These are phyloP conservation scores for Aspergillus cavernicola DNA, from an alignment of 495 filamentous ascomycete species.

Conservation along the genomic window DNA sequence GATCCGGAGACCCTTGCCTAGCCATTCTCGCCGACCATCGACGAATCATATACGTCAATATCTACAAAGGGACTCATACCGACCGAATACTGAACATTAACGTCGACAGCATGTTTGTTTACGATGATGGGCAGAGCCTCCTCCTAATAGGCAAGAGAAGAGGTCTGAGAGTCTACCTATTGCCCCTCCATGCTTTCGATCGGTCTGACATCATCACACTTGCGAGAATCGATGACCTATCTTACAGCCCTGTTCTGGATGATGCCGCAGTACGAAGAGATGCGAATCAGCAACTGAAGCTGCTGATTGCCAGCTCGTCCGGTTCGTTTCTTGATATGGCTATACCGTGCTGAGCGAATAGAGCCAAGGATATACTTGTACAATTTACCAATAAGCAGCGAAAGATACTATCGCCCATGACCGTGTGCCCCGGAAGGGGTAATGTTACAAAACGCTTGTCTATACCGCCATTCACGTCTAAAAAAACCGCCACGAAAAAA, in stretches of 20 bases:
- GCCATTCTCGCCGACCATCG: not conserved
- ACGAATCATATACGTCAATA: not conserved
- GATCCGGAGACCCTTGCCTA: not conserved
- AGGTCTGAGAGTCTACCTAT: conserved; percentile 7
- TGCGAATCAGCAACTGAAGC: not conserved
- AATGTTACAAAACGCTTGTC: no score
- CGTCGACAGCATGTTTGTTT: conserved; percentile 12
- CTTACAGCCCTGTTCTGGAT: conserved; percentile 4
- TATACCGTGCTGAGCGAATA: not conserved
- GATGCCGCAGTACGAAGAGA: conserved; percentile 3
- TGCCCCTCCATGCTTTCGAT: conserved; percentile 4
- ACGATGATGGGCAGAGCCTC: conserved; percentile 8
- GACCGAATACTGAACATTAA: not conserved
- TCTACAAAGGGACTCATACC: not conserved
- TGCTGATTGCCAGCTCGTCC: conserved; percentile 9
- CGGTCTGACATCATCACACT: not conserved
- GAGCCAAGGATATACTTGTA: no score
- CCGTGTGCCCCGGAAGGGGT: no score
- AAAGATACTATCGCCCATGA: no score
- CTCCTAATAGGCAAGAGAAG: conserved; percentile 14
- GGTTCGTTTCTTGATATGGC: conserved; percentile 9
- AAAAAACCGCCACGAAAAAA: not conserved
- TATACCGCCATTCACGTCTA: no score
- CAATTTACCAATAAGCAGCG: no score
- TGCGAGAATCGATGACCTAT: conserved; percentile 4